Evolutionary conservation across 148 eudicot species (phyloP), one percentile per base, ranked within the genome.

Genomic region (Amaranthus palmeri): DNA sequence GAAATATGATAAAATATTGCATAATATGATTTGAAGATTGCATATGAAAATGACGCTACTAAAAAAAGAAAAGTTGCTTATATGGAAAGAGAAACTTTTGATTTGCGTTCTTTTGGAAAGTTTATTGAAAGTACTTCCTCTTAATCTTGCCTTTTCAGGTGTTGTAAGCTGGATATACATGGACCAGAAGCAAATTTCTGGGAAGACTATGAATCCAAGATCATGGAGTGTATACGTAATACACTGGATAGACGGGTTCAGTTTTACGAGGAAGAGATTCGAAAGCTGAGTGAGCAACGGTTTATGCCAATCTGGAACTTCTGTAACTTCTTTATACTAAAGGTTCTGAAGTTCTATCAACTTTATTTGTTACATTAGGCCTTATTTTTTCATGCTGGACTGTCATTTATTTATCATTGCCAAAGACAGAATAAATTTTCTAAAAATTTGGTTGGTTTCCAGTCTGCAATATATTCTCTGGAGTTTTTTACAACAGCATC

Each of bases 271-370:
- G 98, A 95, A 53, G 98, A 95, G 83, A 85, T 91, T 59, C 90
- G 96, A 70, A 95, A 89, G 93, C 95, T 95, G 80, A 95, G 96
- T 72, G 98, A 95, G 76, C 97, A 91, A 69, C 87, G 96, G 47
- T 83, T 89, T 75, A 86, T 89, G 98, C 98, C 98, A 64, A 78
- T 89, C 69, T 95, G 97, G 97, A 95, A 87, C 80, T 95, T 95
- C 77, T 95, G 98, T 78, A 91, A 88, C 76, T 95, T 91, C 83
- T 95, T 95, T 77, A 86, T 95, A 68, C 74, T 95, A 61, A 95
- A 95, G 98, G 98, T 93, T 78, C 45, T 66, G 77, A 58, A 42
- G 40, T 64, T 75, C 18, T 54, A 71, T 63, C 56, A 55, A 15
- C 56, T 54, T 47, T 5, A 12, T 58, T 55, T 53, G 55, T 45